phyloP scores from a whole-genome alignment of 768 basidiomycete species.

The Trametes cingulata region DNA sequence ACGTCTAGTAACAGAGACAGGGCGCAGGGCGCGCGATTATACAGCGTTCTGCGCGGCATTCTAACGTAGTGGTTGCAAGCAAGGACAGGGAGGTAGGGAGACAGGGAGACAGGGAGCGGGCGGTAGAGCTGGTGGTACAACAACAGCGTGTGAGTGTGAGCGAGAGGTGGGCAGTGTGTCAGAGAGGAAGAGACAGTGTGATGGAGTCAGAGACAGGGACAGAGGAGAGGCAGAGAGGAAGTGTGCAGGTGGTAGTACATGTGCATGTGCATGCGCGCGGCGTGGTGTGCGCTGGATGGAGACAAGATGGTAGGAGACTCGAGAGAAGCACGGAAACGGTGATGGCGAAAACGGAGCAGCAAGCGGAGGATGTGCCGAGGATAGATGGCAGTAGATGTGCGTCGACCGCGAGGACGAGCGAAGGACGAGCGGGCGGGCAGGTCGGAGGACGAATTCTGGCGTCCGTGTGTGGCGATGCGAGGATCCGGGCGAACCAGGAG shows the following conservation, averaged over 20 bases:
- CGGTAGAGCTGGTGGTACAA: constrained; percentile 1
- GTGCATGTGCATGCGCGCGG: constrained; percentile 2
- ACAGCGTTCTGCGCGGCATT: neutral
- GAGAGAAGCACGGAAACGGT: neutral
- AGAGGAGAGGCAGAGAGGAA: too few relatives aligned
- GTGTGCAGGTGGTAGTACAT: neutral
- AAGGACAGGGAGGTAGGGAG: neutral
- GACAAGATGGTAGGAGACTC: neutral
- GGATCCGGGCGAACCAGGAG: too few relatives aligned
- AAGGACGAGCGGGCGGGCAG: too few relatives aligned
- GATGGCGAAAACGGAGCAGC: neutral
- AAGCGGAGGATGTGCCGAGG: neutral
- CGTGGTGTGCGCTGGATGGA: neutral
- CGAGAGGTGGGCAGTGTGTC: neutral
- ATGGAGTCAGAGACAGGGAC: too few relatives aligned
- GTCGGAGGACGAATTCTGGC: too few relatives aligned
- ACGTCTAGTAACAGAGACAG: too few relatives aligned
- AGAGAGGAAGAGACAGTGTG: neutral
- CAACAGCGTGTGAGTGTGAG: constrained; percentile 1
- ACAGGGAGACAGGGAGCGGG: neutral
- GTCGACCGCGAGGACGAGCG: too few relatives aligned
- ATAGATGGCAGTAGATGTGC: neutral
- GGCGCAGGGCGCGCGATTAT: too few relatives aligned
- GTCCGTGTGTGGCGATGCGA: too few relatives aligned
- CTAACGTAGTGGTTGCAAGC: neutral